phyloP scores from a whole-genome alignment of 1,284 basidiomycete species.

The Wolfiporia cocos region DNA sequence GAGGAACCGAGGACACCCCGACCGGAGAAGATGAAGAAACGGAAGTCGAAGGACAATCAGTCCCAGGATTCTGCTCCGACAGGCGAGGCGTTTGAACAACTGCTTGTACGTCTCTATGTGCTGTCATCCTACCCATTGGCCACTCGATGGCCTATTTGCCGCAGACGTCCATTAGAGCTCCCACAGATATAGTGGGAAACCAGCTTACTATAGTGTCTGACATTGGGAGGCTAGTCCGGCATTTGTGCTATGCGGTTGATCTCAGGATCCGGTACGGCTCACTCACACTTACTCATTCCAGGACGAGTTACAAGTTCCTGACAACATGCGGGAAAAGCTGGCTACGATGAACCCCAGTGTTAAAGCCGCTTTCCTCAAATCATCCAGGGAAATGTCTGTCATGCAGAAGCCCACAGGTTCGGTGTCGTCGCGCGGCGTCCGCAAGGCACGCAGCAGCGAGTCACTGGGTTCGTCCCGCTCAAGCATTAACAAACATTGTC shows the following conservation, averaged over 20 bases:
- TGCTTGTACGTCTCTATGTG: constrained; percentile 45
- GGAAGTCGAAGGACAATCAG: constrained; percentile 30
- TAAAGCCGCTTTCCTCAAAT: constrained; percentile 87
- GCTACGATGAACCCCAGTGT: constrained; percentile 74
- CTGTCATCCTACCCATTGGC: too few species aligned
- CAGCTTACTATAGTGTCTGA: too few species aligned
- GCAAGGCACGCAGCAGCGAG: constrained; percentile 67
- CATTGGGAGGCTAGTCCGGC: too few species aligned
- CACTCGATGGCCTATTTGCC: too few species aligned
- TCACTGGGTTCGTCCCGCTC: constrained; percentile 47
- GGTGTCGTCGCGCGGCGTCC: constrained; percentile 31
- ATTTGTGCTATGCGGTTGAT: not conserved
- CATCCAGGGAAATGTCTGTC: constrained; percentile 61
- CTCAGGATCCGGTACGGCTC: not conserved
- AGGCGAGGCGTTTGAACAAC: constrained; percentile 64
- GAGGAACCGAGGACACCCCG: constrained; percentile 14
- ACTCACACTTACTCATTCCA: constrained; percentile 21
- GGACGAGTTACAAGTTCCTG: constrained; percentile 84
- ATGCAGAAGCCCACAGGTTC: constrained; percentile 36
- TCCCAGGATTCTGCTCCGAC: constrained; percentile 35
- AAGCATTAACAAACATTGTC: constrained; percentile 18
- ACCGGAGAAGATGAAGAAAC: constrained; percentile 25
- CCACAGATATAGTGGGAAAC: too few species aligned
- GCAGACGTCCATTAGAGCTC: too few species aligned
- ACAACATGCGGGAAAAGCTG: constrained; percentile 70